A percentile compares a stretch with the other conserved stretches of the same genome.
Evolutionary conservation across 768 basidiomycete species (phyloP).

Genomic region (Suillus spraguei): DNA sequence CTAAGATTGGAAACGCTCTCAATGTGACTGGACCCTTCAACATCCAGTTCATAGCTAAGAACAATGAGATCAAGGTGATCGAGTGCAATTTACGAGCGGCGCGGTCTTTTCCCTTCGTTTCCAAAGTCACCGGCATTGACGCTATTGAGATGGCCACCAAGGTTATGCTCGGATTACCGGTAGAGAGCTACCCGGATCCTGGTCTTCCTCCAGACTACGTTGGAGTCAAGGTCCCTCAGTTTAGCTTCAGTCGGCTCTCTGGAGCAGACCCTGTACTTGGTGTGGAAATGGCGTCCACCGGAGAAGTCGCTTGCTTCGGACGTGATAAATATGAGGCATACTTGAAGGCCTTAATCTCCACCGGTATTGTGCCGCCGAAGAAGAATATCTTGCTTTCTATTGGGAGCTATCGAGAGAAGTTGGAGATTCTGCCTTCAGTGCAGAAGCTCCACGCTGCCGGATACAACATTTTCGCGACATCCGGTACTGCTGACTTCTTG

Average conservation of each 20-base stretch:
- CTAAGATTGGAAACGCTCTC: constrained; percentile 95
- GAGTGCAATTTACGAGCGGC: constrained; percentile 99
- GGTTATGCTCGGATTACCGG: constrained; percentile 92
- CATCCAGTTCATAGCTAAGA: constrained; percentile 99
- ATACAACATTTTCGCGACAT: constrained; percentile 95
- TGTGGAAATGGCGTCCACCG: constrained; percentile 99
- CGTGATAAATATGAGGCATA: constrained; percentile 98
- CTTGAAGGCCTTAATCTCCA: constrained; percentile 94
- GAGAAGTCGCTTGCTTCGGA: constrained; percentile 99
- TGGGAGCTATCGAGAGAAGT: constrained; percentile 96
- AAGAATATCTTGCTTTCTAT: constrained; percentile 98
- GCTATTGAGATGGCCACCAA: constrained; percentile 99
- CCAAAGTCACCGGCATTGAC: constrained; percentile 96
- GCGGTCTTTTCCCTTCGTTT: constrained; percentile 98
- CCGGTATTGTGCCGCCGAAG: constrained; percentile 92
- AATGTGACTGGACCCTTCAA: constrained; percentile 99
- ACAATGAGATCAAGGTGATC: constrained; percentile 99
- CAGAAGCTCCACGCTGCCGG: constrained; percentile 94
- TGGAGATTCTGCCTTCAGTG: constrained; percentile 93
- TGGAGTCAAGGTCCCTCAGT: constrained; percentile 99
- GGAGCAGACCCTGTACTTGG: constrained; percentile 98
- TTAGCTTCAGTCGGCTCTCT: constrained; percentile 95
- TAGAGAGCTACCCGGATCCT: constrained; percentile 87
- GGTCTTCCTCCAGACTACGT: constrained; percentile 93
- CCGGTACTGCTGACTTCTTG: constrained; percentile 97